A percentile compares a stretch with the other conserved stretches of the same genome.
These are phyloP conservation scores for Gracilaria gracilis DNA, from an alignment of 23 red algal species.

Conservation along the genomic window DNA sequence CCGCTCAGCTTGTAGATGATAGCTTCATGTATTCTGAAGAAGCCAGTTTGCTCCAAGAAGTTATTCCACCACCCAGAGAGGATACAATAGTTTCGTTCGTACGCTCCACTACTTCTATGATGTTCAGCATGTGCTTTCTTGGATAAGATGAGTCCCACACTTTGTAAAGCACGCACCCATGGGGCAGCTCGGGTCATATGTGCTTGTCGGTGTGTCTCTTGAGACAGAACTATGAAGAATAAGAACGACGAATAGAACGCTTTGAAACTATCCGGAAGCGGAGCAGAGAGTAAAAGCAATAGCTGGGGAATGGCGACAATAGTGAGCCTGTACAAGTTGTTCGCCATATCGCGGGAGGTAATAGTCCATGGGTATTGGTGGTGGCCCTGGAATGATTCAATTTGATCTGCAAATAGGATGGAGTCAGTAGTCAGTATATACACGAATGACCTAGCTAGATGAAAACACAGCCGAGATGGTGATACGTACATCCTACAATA, in stretches of 20 bases:
- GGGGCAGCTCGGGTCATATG: constrained; percentile 75
- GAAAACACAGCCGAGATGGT: too few relatives aligned
- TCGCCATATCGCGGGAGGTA: constrained; percentile 72
- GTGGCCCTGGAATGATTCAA: constrained; percentile 96
- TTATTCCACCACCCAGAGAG: constrained; percentile 85
- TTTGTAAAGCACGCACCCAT: constrained; percentile 46
- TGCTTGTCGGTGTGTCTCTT: constrained; percentile 92
- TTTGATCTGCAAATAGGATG: constrained; percentile 54
- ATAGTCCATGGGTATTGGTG: constrained; percentile 96
- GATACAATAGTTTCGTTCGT: constrained; percentile 87
- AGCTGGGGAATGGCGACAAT: constrained; percentile 70
- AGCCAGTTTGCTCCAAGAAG: constrained; percentile 53
- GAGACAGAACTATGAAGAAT: constrained; percentile 70
- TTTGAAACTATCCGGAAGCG: not conserved
- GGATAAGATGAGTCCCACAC: constrained; percentile 56
- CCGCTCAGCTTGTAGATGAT: constrained; percentile 63
- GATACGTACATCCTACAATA: constrained; percentile 80
- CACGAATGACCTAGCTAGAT: too few relatives aligned
- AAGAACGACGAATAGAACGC: constrained; percentile 61
- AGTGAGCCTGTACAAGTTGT: constrained; percentile 84
- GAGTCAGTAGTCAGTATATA: not conserved
- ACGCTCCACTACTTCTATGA: constrained; percentile 67
- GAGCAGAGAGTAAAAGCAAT: constrained; percentile 9
- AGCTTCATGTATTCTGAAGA: constrained; percentile 79
- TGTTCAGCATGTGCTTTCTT: constrained; percentile 74